phyloP scores from a whole-genome alignment of 352 stramenopile genomes.

The Elongisporangium anandrum region DNA sequence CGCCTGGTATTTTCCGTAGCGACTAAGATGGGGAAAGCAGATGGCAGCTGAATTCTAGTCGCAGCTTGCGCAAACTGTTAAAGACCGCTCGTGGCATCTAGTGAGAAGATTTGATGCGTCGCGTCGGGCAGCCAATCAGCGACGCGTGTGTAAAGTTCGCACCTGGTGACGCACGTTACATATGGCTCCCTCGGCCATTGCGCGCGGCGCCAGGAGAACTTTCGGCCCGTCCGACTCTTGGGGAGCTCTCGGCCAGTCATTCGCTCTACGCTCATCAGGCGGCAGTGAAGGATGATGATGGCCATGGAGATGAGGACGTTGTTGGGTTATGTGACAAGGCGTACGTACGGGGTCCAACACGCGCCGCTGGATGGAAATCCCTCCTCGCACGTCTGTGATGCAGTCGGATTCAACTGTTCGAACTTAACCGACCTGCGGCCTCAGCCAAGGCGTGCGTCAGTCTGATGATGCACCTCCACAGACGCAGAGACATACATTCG shows the following conservation, averaged over 20 bases:
- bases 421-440: neutral
- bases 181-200: neutral
- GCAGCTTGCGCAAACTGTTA: neutral
- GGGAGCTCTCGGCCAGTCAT: slow-evolving; percentile 2
- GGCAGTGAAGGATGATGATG: neutral
- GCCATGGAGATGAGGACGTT: neutral
- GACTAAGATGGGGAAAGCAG: neutral
- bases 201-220: slow-evolving; percentile 20
- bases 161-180: neutral
- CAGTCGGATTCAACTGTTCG: neutral
- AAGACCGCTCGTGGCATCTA: neutral
- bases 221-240: slow-evolving; percentile 14
- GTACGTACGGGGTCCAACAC: neutral
- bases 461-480: neutral
- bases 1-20: neutral
- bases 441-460: neutral
- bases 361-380: neutral
- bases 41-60: neutral
- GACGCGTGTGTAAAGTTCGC: neutral
- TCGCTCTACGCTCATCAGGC: neutral
- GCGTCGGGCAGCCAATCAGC: neutral
- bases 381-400: neutral
- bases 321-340: neutral
- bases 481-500: neutral
- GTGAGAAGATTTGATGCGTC: neutral